phyloP scores from a whole-genome alignment of 1,284 basidiomycete species.

The Mycena sp. region DNA sequence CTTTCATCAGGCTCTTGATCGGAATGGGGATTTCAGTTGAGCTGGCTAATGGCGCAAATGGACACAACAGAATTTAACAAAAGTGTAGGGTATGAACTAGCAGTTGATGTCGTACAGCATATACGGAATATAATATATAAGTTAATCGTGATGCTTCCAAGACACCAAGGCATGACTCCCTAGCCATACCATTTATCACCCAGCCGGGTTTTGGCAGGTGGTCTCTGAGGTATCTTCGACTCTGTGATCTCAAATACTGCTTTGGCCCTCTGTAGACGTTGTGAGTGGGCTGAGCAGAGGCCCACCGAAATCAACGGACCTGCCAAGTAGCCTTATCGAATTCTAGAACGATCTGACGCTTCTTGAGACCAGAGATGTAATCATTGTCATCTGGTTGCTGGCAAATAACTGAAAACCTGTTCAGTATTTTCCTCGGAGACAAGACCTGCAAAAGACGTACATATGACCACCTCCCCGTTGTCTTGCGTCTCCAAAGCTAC shows the following conservation, averaged over 20 bases:
- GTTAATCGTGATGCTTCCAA: too few relatives aligned
- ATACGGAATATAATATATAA: neutral
- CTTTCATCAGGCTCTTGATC: too few relatives aligned
- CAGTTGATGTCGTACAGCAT: neutral
- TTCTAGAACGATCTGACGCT: slow-evolving; percentile 87
- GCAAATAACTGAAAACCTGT: slow-evolving; percentile 58
- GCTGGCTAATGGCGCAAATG: too few relatives aligned
- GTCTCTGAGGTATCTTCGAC: slow-evolving; percentile 72
- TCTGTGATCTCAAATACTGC: slow-evolving; percentile 81
- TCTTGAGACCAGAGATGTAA: slow-evolving; percentile 69
- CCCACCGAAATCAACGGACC: slow-evolving; percentile 52
- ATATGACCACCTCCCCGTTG: slow-evolving; percentile 77
- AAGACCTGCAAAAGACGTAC: slow-evolving; percentile 52
- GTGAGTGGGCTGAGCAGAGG: neutral
- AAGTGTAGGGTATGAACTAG: neutral
- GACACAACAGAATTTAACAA: neutral
- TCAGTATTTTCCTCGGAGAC: neutral
- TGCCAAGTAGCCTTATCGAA: slow-evolving; percentile 86
- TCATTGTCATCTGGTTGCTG: slow-evolving; percentile 73
- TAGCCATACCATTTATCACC: slow-evolving; percentile 78
- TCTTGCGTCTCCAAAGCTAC: slow-evolving; percentile 74
- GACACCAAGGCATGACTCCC: neutral
- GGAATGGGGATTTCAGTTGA: too few relatives aligned
- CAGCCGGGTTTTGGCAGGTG: slow-evolving; percentile 59
- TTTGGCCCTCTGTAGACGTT: slow-evolving; percentile 70